These are phyloP conservation scores for Aspergillus viridinutans DNA, from an alignment of 2,329 filamentous ascomycete species.

Conservation along the genomic window DNA sequence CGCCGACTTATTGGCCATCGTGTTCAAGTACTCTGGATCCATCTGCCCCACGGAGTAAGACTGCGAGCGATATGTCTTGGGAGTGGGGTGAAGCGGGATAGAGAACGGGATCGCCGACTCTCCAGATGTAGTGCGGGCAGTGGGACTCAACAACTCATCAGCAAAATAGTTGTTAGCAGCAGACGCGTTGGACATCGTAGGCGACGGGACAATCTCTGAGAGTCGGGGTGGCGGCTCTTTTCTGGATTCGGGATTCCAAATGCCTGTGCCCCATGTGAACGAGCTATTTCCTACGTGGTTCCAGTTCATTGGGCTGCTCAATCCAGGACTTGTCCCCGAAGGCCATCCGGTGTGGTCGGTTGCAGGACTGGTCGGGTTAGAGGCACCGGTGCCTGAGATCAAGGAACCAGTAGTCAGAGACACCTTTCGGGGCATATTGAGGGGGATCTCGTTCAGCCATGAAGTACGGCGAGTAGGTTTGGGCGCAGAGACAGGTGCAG, in stretches of 20 bases:
- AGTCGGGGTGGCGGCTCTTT: slow-evolving; percentile 73
- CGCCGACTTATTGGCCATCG: slow-evolving; percentile 31
- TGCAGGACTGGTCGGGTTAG: slow-evolving; percentile 76
- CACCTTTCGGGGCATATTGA: slow-evolving; percentile 64
- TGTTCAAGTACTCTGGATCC: slow-evolving; percentile 57
- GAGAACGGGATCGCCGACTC: slow-evolving; percentile 71
- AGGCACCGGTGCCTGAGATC: slow-evolving; percentile 70
- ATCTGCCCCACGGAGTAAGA: slow-evolving; percentile 94
- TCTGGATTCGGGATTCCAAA: slow-evolving; percentile 71
- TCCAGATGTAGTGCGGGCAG: slow-evolving; percentile 40
- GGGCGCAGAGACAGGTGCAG: slow-evolving; percentile 46
- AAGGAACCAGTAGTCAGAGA: slow-evolving; percentile 71
- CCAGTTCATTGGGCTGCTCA: slow-evolving; percentile 40
- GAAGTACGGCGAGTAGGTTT: slow-evolving; percentile 70
- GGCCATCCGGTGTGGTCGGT: slow-evolving; percentile 55
- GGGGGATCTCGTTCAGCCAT: slow-evolving; percentile 80
- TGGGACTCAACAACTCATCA: slow-evolving; percentile 51
- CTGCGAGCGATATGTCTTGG: slow-evolving; percentile 90
- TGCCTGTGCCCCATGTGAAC: slow-evolving; percentile 74
- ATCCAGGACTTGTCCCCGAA: slow-evolving; percentile 30
- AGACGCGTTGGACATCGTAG: slow-evolving; percentile 59
- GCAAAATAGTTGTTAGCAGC: slow-evolving; percentile 48
- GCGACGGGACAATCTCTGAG: slow-evolving; percentile 70
- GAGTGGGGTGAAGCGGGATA: slow-evolving; percentile 82
- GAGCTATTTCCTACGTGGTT: slow-evolving; percentile 42